Base-by-base conservation (phyloP, 2,329 filamentous ascomycete genomes). In the Clonostachys chloroleuca region DNA sequence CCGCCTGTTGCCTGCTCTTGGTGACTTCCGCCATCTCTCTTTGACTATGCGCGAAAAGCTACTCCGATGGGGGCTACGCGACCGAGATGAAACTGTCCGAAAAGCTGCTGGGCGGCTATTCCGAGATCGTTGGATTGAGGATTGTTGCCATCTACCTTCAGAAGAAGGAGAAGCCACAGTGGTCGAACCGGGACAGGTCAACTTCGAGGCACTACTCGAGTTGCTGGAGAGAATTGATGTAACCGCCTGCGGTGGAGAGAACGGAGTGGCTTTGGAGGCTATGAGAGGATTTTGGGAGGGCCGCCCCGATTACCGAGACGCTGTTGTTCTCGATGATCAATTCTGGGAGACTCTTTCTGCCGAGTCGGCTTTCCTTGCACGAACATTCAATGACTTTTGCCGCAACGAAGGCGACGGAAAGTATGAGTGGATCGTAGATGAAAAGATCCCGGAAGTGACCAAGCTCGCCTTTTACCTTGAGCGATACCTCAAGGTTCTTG, bases 271-370 rank as follows among this genome's bases (percentile, higher is more conserved):
- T 2, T 78, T 95, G 9, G 89, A 96, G 61, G 94, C 94, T 1
- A 96, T 99, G 92, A 86, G 82, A 51, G 89, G 90, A 43, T 97
- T 99, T 67, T 99, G 94, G 94, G 88, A 94, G 55, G 89, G 92
- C 5, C 84, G 94, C 16, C 87, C 89, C 4, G 88, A 94, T 61
- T 92, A 92, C 59, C 75, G 85, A 45, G 85, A 92, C 46, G 81
- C 79, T 33, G 77, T 91, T 46, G 75, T 70, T 20, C 90, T 94
- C 53, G 80, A 86, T 52, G 83, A 92, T 56, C 70, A 74, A 14
- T 92, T 89, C 66, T 95, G 87, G 86, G 83, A 91, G 57, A 87
- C 87, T 2, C 71, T 94, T 12, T 86, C 85, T 2, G 87, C 91
- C 3, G 92, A 97, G 63, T 87, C 89, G 1, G 86, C 90, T 1